phyloP scores from a whole-genome alignment of 2,329 filamentous ascomycete genomes.

The Colletotrichum graminicola region DNA sequence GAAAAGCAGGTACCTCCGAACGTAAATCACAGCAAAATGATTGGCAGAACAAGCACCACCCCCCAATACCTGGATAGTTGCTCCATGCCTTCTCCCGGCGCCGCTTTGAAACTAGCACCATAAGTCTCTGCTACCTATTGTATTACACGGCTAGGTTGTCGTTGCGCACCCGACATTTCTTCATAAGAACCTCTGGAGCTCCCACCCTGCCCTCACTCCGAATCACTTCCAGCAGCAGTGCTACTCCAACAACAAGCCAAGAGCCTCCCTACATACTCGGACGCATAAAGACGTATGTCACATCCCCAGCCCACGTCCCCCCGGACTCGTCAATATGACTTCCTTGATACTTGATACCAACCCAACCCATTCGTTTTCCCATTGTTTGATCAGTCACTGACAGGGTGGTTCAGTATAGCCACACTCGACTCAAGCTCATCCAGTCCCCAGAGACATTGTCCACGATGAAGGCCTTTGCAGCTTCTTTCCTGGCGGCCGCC shows the following conservation, averaged over 20 bases:
- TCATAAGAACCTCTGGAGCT: slow-evolving; percentile 38
- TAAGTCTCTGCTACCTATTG: slow-evolving; percentile 8
- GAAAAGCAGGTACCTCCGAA: slow-evolving; percentile 23
- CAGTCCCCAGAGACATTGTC: not conserved
- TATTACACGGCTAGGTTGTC: slow-evolving; percentile 24
- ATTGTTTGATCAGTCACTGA: not conserved
- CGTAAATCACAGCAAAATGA: slow-evolving; percentile 34
- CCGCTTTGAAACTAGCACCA: slow-evolving; percentile 38
- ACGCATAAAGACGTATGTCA: slow-evolving; percentile 26
- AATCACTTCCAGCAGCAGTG: not conserved
- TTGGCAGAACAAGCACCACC: slow-evolving; percentile 31
- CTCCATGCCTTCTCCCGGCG: slow-evolving; percentile 15
- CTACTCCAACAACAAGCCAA: slow-evolving; percentile 12
- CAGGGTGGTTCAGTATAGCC: not conserved
- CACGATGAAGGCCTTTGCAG: slow-evolving; percentile 39
- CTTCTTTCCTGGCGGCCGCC: slow-evolving; percentile 28
- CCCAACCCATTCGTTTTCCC: too few relatives aligned
- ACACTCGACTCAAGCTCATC: not conserved
- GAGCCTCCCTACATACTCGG: slow-evolving; percentile 21
- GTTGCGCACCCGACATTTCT: slow-evolving; percentile 15
- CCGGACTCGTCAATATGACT: not conserved
- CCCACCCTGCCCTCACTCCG: not conserved
- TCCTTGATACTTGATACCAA: not conserved
- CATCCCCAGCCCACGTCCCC: not conserved
- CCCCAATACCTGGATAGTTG: not conserved